Evolutionary conservation across 2,329 filamentous ascomycete genomes (phyloP).

Genomic region (Fusarium kyushuense): DNA sequence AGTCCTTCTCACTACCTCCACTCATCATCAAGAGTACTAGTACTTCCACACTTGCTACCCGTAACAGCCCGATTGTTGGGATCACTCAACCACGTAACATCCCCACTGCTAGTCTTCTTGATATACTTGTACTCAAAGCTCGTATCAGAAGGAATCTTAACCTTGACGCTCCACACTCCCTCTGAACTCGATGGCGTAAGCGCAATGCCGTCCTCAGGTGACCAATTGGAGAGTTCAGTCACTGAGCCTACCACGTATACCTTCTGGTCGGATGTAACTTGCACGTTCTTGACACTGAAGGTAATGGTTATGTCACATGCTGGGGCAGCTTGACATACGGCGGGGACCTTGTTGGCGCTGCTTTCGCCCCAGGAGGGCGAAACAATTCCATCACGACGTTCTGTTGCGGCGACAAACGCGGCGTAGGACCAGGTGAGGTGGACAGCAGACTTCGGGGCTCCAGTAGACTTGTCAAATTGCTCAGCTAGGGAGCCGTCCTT

Average conservation of each 20-base stretch:
- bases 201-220: conserved; percentile 58
- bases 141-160: conserved; percentile 64
- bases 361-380: conserved; percentile 65
- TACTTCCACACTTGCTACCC: conserved; percentile 15
- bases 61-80: conserved; percentile 51
- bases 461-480: conserved; percentile 68
- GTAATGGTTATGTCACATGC: conserved; percentile 44
- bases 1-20: conserved; percentile 16
- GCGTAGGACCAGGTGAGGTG: conserved; percentile 81
- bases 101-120: conserved; percentile 62
- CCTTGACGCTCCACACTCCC: conserved; percentile 63
- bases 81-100: conserved; percentile 69
- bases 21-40: conserved; percentile 19
- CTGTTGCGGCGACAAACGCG: conserved; percentile 70
- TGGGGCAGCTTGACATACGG: conserved; percentile 39
- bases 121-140: conserved; percentile 73
- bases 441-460: conserved; percentile 68
- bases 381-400: conserved; percentile 64
- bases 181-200: conserved; percentile 62
- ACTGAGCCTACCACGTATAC: conserved; percentile 47
- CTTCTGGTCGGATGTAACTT: conserved; percentile 28
- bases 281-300: conserved; percentile 34
- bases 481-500: conserved; percentile 73
- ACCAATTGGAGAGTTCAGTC: conserved; percentile 55
- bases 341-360: conserved; percentile 33